Evolutionary conservation across 2,329 filamentous ascomycete species (phyloP).

Genomic region (Huntiella abstrusa): DNA sequence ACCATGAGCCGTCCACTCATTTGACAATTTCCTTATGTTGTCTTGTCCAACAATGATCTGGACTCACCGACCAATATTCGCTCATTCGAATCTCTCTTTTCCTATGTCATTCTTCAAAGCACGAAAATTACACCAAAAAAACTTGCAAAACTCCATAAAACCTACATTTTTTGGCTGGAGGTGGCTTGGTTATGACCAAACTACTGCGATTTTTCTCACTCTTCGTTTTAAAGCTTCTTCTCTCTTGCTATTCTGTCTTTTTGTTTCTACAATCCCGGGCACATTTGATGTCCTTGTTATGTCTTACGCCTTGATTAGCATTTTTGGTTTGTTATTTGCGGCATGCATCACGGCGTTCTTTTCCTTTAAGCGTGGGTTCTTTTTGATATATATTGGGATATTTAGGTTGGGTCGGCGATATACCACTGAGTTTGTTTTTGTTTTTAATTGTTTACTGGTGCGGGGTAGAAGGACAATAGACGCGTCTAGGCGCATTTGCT

Average conservation of each 20-base stretch:
- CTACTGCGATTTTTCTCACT: background rate
- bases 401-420: too few relatives aligned
- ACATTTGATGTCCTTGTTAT: background rate
- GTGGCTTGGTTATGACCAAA: background rate
- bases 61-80: constrained; percentile 16
- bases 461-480: too few relatives aligned
- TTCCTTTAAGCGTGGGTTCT: too few relatives aligned
- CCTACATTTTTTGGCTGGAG: constrained; percentile 3
- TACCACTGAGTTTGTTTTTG: too few relatives aligned
- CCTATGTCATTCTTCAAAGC: constrained; percentile 1
- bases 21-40: constrained; percentile 2
- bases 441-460: too few relatives aligned
- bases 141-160: background rate
- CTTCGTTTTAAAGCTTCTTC: background rate
- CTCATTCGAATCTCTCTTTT: constrained; percentile 18
- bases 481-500: too few relatives aligned
- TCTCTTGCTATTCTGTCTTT: background rate
- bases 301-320: too few relatives aligned
- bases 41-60: background rate
- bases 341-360: too few relatives aligned
- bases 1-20: constrained; percentile 1
- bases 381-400: too few relatives aligned
- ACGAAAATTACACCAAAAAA: constrained; percentile 10
- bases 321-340: too few relatives aligned
- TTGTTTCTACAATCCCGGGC: background rate